These are phyloP conservation scores for Diddensiella santjacobensis DNA, from an alignment of 805 yeast genomes.

Conservation along the genomic window DNA sequence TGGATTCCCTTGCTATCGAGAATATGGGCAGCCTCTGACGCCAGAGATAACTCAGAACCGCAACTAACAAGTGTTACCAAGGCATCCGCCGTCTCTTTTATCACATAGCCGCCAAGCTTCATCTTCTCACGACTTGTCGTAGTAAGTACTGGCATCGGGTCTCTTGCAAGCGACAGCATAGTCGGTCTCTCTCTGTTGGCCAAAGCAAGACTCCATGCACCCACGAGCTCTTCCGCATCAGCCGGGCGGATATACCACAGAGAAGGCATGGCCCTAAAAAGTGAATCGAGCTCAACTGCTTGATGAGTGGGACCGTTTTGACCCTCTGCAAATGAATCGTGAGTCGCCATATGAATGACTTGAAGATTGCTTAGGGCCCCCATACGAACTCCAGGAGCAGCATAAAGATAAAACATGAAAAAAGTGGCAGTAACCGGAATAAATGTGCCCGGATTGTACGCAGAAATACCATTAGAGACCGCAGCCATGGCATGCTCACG, in stretches of 20 bases:
- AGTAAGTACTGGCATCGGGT: constrained; percentile 30
- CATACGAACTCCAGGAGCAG: constrained; percentile 48
- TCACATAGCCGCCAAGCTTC: constrained; percentile 13
- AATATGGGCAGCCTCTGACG: constrained; percentile 43
- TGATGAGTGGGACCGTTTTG: constrained; percentile 58
- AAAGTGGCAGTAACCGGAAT: constrained; percentile 42
- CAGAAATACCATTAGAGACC: constrained; percentile 77
- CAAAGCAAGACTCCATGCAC: constrained; percentile 55
- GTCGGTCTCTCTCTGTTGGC: constrained; percentile 59
- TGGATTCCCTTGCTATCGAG: constrained; percentile 27
- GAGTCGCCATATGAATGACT: constrained; percentile 49
- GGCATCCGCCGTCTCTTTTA: constrained; percentile 10
- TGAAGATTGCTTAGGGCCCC: constrained; percentile 44
- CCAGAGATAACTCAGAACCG: constrained; percentile 29
- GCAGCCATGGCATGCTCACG: constrained; percentile 99
- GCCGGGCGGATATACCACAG: constrained; percentile 47
- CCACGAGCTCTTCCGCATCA: constrained; percentile 47
- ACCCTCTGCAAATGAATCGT: constrained; percentile 53
- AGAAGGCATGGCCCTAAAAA: constrained; percentile 49
- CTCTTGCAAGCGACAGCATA: constrained; percentile 69
- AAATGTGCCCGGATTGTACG: constrained; percentile 35
- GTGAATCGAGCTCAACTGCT: constrained; percentile 47
- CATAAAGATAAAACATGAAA: constrained; percentile 40
- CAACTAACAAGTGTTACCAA: constrained; percentile 14
- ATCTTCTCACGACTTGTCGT: constrained; percentile 10